Percentiles rank a stretch among this genome's conserved stretches.
Evolutionary conservation across 2,329 filamentous ascomycete species (phyloP).

Genomic region (Verticillium zaregamsianum): DNA sequence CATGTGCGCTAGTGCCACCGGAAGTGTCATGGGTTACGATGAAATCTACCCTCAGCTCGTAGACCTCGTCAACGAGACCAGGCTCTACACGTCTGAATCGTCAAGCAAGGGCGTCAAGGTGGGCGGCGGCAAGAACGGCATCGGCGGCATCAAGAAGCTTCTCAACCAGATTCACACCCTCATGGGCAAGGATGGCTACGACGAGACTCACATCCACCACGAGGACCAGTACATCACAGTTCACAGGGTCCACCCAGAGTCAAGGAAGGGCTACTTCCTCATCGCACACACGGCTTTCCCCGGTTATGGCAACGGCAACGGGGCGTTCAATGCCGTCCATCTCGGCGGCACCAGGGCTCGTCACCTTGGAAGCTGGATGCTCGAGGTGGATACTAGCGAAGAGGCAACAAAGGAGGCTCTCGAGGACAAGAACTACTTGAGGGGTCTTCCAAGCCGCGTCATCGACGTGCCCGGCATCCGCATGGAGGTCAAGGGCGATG

Average conservation of each 20-base stretch:
- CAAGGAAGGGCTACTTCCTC: conserved; percentile 88
- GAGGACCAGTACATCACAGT: conserved; percentile 96
- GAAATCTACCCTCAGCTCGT: conserved; percentile 91
- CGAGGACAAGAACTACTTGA: conserved; percentile 66
- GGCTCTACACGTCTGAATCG: conserved; percentile 75
- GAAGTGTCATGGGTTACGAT: conserved; percentile 97
- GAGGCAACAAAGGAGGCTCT: conserved; percentile 62
- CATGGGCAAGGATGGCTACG: conserved; percentile 93
- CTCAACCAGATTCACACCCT: conserved; percentile 91
- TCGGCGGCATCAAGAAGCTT: conserved; percentile 85
- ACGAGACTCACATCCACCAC: conserved; percentile 95
- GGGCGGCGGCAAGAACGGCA: conserved; percentile 73
- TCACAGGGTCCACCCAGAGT: conserved; percentile 88
- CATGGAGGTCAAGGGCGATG: conserved; percentile 66
- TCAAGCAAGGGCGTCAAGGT: conserved; percentile 60
- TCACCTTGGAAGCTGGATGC: conserved; percentile 83
- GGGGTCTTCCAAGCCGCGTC: conserved; percentile 80
- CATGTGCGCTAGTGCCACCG: conserved; percentile 93
- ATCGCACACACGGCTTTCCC: conserved; percentile 96
- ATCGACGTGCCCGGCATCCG: conserved; percentile 69
- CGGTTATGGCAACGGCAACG: conserved; percentile 81
- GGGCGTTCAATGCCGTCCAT: conserved; percentile 72
- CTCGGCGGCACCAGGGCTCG: conserved; percentile 81
- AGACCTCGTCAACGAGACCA: conserved; percentile 87
- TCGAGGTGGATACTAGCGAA: conserved; percentile 78